Base-by-base conservation (phyloP, 2,329 filamentous ascomycete species). In the Lasiodiplodia gonubiensis region DNA sequence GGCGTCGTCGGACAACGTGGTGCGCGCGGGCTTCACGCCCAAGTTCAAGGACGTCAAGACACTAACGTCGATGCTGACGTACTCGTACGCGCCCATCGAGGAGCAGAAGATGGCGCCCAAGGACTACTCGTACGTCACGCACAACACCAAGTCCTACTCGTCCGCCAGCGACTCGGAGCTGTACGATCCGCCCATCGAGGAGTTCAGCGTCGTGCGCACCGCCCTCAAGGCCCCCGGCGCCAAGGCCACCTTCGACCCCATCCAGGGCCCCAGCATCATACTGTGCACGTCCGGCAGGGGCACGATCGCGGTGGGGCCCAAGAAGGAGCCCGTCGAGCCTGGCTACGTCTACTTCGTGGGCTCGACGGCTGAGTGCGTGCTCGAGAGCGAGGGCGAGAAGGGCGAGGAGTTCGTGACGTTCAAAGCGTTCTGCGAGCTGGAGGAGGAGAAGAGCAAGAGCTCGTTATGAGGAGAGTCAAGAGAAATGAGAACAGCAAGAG, bases 1-100 rank as follows among this genome's bases (percentile, higher is more conserved):
- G 95, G 95, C 95, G 0, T 91, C 93, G 10, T 97, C 92, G n/a
- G 95, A 99, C 85, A 99, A 99, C 72, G 95, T 99, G 42, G 94
- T 99, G 63, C 93, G 95, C 67, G 95, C 95, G 0, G 95, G 95
- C 52, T 95, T 99, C 80, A 99, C 95, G 0, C 95, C 95, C 67
- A 99, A 99, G 79, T 99, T 97, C 86, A 97, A 98, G 82, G 95
- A 99, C 73, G 92, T 98, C 25, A 82, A 89, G 65, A 98, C 93
- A 0, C 85, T 99, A 12, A 93, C 94, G 39, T 86, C 89, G 69
- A 97, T 97, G 90, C 83, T 99, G 71, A 99, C 95, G 0, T 99
- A 99, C 83, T 92, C 90, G 73, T 97, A 96, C 75, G 94, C 95
- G 0, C 94, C 95, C 2, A 97, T 97, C 71, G 90, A 92, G 69